phyloP scores from a whole-genome alignment of 2,329 filamentous ascomycete species.

The Sporothrix variecibatus region DNA sequence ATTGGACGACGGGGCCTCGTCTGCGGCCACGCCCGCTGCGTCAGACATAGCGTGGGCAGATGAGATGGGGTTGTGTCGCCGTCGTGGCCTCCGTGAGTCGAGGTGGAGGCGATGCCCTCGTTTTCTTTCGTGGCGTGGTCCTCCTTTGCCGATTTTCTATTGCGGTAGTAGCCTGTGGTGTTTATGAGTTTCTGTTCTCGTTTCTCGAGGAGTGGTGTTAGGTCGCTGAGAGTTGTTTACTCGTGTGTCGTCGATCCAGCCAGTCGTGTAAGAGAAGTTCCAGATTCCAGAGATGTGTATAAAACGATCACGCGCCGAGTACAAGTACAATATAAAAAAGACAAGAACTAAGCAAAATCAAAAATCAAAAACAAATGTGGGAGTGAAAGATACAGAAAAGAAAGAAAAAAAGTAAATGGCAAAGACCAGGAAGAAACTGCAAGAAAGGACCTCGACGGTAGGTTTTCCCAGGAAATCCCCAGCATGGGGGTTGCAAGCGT shows the following conservation, averaged over 20 bases:
- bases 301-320: not conserved
- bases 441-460: not conserved
- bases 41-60: slow-evolving; percentile 19
- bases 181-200: not conserved
- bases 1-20: not conserved
- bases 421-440: slow-evolving; percentile 2
- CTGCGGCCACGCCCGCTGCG: not conserved
- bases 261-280: not conserved
- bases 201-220: not conserved
- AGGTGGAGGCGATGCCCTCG: not conserved
- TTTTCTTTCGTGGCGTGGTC: not conserved
- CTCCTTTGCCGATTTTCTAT: not conserved
- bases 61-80: not conserved
- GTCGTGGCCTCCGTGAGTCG: slow-evolving; percentile 4
- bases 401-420: not conserved
- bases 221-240: not conserved
- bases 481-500: slow-evolving; percentile 8
- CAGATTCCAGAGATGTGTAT: not conserved
- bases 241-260: slow-evolving; percentile 6
- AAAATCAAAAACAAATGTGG: not conserved
- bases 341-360: not conserved
- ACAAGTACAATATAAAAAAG: not conserved
- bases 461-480: not conserved
- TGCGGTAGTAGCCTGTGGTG: not conserved
- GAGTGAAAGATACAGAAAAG: no score